These are phyloP conservation scores for Domatiomyces globalis DNA, from an alignment of 2,329 filamentous ascomycete species.

Conservation along the genomic window DNA sequence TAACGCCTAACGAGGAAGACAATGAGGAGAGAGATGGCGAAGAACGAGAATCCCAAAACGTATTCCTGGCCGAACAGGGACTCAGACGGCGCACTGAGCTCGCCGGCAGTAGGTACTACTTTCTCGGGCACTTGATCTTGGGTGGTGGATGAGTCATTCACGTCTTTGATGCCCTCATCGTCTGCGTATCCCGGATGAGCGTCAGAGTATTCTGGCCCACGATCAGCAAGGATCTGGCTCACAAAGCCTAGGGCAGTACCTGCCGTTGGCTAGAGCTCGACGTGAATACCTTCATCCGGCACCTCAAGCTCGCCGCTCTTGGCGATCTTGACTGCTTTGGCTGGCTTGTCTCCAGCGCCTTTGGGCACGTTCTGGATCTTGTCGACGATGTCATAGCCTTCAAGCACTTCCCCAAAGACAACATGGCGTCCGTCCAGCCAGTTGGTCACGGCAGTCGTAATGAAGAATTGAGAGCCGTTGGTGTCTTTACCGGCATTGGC, in stretches of 20 bases:
- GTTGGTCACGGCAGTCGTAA: slow-evolving; percentile 46
- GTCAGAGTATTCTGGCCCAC: slow-evolving; percentile 6
- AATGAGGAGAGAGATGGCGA: slow-evolving; percentile 11
- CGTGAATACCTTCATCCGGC: slow-evolving; percentile 51
- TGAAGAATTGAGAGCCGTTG: slow-evolving; percentile 51
- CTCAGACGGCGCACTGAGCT: slow-evolving; percentile 4
- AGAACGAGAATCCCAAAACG: slow-evolving; percentile 9
- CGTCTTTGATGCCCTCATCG: slow-evolving; percentile 5
- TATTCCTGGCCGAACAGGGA: slow-evolving; percentile 9
- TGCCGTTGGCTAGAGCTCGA: slow-evolving; percentile 41
- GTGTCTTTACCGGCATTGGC: slow-evolving; percentile 41
- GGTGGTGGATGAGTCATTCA: not conserved
- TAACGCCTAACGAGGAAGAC: slow-evolving; percentile 8
- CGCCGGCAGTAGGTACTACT: slow-evolving; percentile 6
- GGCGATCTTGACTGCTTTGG: slow-evolving; percentile 46
- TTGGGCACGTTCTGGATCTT: slow-evolving; percentile 51
- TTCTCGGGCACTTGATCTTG: slow-evolving; percentile 4
- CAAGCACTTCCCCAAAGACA: slow-evolving; percentile 55
- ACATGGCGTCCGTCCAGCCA: slow-evolving; percentile 53
- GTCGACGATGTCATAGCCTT: slow-evolving; percentile 52
- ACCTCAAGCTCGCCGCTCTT: slow-evolving; percentile 52
- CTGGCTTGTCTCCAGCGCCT: slow-evolving; percentile 42
- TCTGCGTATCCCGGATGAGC: slow-evolving; percentile 13
- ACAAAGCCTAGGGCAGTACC: not conserved
- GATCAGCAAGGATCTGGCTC: not conserved